A percentile compares a stretch with the other conserved stretches of the same genome.
Conservation (phyloP, 352 stramenopile species). For the Pythium sp. region DNA sequence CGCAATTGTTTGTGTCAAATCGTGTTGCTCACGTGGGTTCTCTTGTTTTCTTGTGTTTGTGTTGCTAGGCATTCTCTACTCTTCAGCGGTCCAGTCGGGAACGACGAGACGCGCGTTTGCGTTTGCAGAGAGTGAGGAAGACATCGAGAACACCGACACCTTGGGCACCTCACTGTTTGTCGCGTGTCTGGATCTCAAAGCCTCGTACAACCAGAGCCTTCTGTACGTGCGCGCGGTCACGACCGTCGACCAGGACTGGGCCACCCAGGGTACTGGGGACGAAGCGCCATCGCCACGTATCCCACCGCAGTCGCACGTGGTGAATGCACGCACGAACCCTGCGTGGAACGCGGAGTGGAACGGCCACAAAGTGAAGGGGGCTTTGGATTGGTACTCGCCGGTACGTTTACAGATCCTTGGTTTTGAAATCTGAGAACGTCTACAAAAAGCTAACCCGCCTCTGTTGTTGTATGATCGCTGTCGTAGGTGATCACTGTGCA, state of each 20-base stretch:
- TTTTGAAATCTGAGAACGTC: not conserved
- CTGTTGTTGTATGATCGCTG: not conserved
- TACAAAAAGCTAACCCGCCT: not conserved
- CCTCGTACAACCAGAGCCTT: constrained; percentile 28
- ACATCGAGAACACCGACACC: constrained; percentile 41
- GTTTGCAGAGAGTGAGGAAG: constrained; percentile 32
- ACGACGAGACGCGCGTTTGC: constrained; percentile 67
- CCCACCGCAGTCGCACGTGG: constrained; percentile 75
- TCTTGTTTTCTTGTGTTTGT: not conserved
- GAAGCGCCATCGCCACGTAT: constrained; percentile 58
- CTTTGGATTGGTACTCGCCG: constrained; percentile 64
- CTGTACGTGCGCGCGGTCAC: constrained; percentile 57
- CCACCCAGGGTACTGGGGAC: constrained; percentile 38
- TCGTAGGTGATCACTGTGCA: constrained; percentile 39
- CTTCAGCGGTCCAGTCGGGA: constrained; percentile 40
- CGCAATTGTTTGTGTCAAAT: not conserved
- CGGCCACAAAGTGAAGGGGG: constrained; percentile 54
- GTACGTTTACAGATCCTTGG: constrained; percentile 22
- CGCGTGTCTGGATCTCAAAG: constrained; percentile 50
- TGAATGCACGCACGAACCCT: constrained; percentile 77
- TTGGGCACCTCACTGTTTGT: constrained; percentile 69
- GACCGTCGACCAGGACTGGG: constrained; percentile 83
- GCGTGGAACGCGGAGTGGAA: constrained; percentile 66
- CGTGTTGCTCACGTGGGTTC: not conserved
- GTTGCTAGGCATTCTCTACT: constrained; percentile 37